Evolutionary conservation across 306 rosid species (phyloP).

Genomic region (Vigna reflexopilosa): DNA sequence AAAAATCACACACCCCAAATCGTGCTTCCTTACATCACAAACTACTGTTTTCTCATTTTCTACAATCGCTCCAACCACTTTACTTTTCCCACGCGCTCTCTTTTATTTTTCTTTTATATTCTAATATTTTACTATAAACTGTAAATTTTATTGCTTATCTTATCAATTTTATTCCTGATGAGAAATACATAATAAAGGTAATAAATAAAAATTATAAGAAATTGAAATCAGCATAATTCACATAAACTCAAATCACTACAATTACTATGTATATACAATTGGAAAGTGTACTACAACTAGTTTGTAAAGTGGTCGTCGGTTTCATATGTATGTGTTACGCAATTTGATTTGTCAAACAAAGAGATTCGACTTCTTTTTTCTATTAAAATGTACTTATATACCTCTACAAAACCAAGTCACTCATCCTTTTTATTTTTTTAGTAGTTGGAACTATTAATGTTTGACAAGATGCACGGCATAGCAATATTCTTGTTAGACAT

Average conservation of each 20-base stretch:
- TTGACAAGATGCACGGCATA: too few relatives aligned
- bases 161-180: too few relatives aligned
- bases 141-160: too few relatives aligned
- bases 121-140: too few relatives aligned
- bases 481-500: background rate
- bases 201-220: too few relatives aligned
- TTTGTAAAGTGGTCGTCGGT: background rate
- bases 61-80: background rate
- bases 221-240: too few relatives aligned
- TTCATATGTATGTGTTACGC: constrained; percentile 22
- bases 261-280: background rate
- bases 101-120: too few relatives aligned
- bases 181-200: too few relatives aligned
- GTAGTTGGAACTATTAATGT: background rate
- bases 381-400: background rate
- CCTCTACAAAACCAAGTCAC: background rate
- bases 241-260: too few relatives aligned
- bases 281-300: background rate
- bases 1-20: background rate
- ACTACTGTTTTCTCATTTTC: constrained; percentile 2
- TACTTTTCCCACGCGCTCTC: constrained; percentile 30
- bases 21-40: constrained; percentile 44
- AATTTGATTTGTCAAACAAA: constrained; percentile 33
- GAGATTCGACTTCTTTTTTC: constrained; percentile 8
- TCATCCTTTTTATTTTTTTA: background rate